These are phyloP conservation scores for Fusarium praegraminearum DNA, from an alignment of 2,329 filamentous ascomycete genomes.

Conservation along the genomic window DNA sequence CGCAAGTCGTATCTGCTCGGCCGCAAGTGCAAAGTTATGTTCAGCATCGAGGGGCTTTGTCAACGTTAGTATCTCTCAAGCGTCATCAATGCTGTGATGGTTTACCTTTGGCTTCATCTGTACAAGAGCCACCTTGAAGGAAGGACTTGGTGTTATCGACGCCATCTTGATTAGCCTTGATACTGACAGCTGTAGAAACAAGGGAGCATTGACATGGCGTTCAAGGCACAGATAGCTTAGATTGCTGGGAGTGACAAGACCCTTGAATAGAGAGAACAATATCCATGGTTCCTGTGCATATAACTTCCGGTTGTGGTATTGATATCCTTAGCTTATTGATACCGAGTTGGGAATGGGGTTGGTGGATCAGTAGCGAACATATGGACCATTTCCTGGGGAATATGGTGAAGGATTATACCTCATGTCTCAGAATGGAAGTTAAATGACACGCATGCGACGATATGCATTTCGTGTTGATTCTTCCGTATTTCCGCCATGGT, in stretches of 20 bases:
- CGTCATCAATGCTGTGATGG: neutral
- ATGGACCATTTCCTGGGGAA: constrained; percentile 2
- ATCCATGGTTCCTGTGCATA: constrained; percentile 3
- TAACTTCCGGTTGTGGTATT: constrained; percentile 15
- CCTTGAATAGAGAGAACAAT: neutral
- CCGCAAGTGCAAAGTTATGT: constrained; percentile 36
- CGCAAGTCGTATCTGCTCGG: constrained; percentile 32
- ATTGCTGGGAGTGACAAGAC: neutral
- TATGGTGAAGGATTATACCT: neutral
- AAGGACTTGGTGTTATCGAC: constrained; percentile 9
- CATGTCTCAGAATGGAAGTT: neutral
- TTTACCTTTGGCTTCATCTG: constrained; percentile 43
- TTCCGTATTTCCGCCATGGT: neutral
- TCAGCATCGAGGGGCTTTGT: constrained; percentile 41
- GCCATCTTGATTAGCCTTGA: constrained; percentile 22
- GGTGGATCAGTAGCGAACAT: constrained; percentile 17
- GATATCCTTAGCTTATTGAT: constrained; percentile 27
- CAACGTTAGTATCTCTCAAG: neutral
- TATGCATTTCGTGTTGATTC: neutral
- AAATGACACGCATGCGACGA: neutral
- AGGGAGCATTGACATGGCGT: constrained; percentile 1
- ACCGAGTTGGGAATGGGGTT: constrained; percentile 18
- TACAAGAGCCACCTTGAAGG: constrained; percentile 40
- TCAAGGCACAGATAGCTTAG: neutral
- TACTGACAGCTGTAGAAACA: neutral